Conservation (phyloP, 2,329 filamentous ascomycete species). For the Colletotrichum nymphaeae region DNA sequence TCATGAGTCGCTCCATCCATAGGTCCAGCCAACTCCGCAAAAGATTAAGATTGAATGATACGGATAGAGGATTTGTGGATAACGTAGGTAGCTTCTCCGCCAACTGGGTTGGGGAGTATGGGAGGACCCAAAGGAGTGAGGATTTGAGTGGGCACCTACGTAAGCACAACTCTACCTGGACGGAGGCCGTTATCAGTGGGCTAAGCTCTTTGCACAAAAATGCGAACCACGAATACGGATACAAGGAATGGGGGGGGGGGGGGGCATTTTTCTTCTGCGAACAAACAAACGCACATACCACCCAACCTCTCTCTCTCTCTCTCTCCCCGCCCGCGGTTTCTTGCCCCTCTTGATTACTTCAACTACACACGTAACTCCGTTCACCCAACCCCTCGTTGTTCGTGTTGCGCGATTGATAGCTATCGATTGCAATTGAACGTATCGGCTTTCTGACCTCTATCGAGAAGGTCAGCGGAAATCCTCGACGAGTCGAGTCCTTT, state of each 20-base stretch:
- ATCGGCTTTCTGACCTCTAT: too few species aligned
- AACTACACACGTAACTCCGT: background rate
- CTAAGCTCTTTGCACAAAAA: background rate
- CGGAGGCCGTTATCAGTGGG: background rate
- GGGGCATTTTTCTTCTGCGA: background rate
- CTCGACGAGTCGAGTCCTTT: background rate
- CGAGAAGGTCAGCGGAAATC: background rate
- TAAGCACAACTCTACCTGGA: constrained; percentile 5
- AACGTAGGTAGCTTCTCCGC: background rate
- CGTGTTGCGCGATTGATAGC: background rate
- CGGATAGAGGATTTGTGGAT: too few species aligned
- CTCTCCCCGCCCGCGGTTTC: background rate
- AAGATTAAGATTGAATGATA: too few species aligned
- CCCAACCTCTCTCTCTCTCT: background rate
- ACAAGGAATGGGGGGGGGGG: too few species aligned
- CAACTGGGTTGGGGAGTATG: background rate
- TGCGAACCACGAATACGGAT: background rate
- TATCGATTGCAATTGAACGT: background rate
- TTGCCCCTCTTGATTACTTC: background rate
- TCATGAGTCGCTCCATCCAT: too few species aligned
- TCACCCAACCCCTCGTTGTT: background rate
- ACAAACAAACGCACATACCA: background rate
- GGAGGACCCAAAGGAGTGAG: too few species aligned
- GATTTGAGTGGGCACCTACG: background rate
- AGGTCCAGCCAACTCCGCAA: too few species aligned